These are phyloP conservation scores for Calonectria hawksworthii DNA, from an alignment of 2,329 filamentous ascomycete species.

Conservation along the genomic window DNA sequence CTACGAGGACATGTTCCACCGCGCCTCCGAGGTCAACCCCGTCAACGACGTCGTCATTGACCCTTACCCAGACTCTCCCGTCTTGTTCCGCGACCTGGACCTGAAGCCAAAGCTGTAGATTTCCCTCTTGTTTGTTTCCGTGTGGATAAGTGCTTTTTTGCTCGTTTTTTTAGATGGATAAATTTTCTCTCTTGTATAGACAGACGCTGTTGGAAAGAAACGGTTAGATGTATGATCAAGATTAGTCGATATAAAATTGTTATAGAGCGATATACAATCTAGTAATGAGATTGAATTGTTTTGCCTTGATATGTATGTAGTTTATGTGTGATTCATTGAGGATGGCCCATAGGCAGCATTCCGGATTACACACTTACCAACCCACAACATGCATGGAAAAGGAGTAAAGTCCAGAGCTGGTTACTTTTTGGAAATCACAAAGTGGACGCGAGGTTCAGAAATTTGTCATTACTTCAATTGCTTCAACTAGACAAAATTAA, in stretches of 20 bases:
- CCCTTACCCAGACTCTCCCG: conserved; percentile 71
- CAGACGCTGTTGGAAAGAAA: background rate
- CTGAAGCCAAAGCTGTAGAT: background rate
- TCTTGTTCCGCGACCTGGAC: conserved; percentile 34
- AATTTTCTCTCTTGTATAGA: background rate
- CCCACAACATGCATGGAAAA: too few relatives aligned
- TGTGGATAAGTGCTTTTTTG: too few relatives aligned
- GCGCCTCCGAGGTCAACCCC: conserved; percentile 80
- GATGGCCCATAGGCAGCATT: too few relatives aligned
- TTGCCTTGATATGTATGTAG: too few relatives aligned
- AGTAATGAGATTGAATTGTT: background rate
- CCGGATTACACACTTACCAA: too few relatives aligned
- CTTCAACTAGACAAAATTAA: too few relatives aligned
- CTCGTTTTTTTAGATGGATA: conserved; percentile 5
- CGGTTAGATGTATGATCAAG: background rate
- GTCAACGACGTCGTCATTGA: conserved; percentile 80
- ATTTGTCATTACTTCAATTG: too few relatives aligned
- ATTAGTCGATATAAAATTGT: background rate
- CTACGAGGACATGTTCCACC: conserved; percentile 82
- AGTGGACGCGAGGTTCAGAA: too few relatives aligned
- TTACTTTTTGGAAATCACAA: too few relatives aligned
- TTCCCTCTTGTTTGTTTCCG: background rate
- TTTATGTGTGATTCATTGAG: too few relatives aligned
- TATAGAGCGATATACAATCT: background rate
- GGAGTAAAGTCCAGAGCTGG: too few relatives aligned